phyloP scores from a whole-genome alignment of 306 rosid species.

The Begonia peltatifolia region DNA sequence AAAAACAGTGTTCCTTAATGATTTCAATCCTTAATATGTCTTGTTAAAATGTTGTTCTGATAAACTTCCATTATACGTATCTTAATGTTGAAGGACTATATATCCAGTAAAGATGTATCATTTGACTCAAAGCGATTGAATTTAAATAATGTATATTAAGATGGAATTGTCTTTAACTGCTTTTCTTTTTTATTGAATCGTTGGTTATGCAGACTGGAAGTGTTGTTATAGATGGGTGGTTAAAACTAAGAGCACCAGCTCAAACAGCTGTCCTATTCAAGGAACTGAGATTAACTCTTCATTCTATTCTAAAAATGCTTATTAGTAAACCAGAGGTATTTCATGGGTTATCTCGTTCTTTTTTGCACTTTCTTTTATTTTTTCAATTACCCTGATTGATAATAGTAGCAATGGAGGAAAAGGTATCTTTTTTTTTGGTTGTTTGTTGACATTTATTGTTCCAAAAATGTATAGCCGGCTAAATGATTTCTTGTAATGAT shows the following conservation, averaged over 20 bases:
- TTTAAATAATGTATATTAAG: background rate
- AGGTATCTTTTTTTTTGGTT: too few relatives aligned
- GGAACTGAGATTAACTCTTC: slow-evolving; percentile 69
- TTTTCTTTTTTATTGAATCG: background rate
- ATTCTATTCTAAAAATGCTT: slow-evolving; percentile 67
- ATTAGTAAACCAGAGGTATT: slow-evolving; percentile 78
- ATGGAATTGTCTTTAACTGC: slow-evolving; percentile 2
- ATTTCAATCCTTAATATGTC: too few relatives aligned
- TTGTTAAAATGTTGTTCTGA: too few relatives aligned
- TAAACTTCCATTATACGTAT: too few relatives aligned
- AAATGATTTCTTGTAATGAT: too few relatives aligned
- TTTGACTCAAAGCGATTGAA: background rate
- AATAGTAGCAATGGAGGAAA: too few relatives aligned
- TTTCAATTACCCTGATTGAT: too few relatives aligned
- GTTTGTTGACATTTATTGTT: too few relatives aligned
- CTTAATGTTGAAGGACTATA: too few relatives aligned
- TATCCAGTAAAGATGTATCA: too few relatives aligned
- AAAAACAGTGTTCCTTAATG: too few relatives aligned
- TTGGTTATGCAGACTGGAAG: slow-evolving; percentile 44
- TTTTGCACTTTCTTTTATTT: background rate
- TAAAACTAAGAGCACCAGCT: slow-evolving; percentile 86
- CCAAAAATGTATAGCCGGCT: too few relatives aligned
- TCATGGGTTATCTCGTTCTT: background rate
- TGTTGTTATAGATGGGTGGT: slow-evolving; percentile 83
- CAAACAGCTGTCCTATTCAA: slow-evolving; percentile 90